These are phyloP conservation scores for Magnusiomyces magnusii DNA, from an alignment of 1,139 yeast species.

Conservation along the genomic window DNA sequence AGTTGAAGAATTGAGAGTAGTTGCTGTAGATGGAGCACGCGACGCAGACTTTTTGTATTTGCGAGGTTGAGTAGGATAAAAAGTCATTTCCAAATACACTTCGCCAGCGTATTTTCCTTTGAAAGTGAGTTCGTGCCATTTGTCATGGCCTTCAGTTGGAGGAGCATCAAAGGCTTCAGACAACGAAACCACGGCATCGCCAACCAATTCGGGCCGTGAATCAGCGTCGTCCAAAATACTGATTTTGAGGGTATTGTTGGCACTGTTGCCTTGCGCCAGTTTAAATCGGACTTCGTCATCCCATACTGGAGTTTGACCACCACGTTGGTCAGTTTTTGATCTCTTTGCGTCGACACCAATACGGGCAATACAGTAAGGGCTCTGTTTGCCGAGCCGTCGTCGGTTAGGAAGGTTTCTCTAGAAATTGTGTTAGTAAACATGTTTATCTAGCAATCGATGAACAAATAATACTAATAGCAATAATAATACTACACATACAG, in stretches of 20 bases:
- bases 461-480: neutral
- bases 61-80: constrained; percentile 48
- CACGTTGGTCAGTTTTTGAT: constrained; percentile 66
- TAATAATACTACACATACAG: constrained; percentile 25
- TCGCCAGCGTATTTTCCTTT: constrained; percentile 81
- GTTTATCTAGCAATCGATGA: neutral
- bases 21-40: neutral
- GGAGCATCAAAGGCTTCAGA: constrained; percentile 54
- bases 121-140: constrained; percentile 68
- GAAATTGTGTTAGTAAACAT: neutral
- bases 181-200: constrained; percentile 73
- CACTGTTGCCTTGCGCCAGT: constrained; percentile 36
- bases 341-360: constrained; percentile 74
- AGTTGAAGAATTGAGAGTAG: neutral
- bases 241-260: constrained; percentile 50
- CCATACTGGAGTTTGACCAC: constrained; percentile 87
- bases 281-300: constrained; percentile 72
- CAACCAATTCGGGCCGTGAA: constrained; percentile 77
- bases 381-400: constrained; percentile 77
- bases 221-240: constrained; percentile 85
- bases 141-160: constrained; percentile 71
- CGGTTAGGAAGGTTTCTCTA: constrained; percentile 66
- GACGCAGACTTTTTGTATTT: neutral
- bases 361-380: constrained; percentile 76
- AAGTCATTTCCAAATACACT: constrained; percentile 85